Base-by-base conservation (phyloP, 1,284 basidiomycete species). In the Cerioporus squamosus region DNA sequence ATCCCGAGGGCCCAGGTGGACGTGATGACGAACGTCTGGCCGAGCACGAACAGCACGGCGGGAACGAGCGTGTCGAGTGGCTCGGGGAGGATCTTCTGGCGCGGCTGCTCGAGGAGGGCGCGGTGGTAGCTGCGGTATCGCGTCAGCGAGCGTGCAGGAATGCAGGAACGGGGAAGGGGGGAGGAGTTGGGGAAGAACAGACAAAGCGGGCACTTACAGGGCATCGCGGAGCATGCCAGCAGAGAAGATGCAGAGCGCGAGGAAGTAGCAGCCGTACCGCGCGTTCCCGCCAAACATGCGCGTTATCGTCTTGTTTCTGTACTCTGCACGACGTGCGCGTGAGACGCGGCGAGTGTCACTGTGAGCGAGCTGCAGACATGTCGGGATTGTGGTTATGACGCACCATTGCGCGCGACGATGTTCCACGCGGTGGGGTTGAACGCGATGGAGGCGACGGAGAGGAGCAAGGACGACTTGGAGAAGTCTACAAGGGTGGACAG, bases 351-450 rank as follows among this genome's bases (percentile, higher is more conserved):
- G 47, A 3, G 40, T 26, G 40, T 47, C 29, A 43, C 17, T 33
- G 44, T 7, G 10, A 8, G 43, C 36, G 12, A 8, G 22, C 31
- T n/a, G 42, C 33, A 15, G 44, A 31, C 23, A 51, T 46, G 51
- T 26, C 22, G 17, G 43, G 38, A 36, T 46, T 38, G 17, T 45
- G 38, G 33, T 50, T 39, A 42, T 46, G 47, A 78, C 83, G 57
- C 58, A 95, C 95, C 96, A 78, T 97, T 95, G 59, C 89, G 88
- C 24, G 96, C 96, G 36, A 96, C 87, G 61, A 95, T 88, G 76
- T 98, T 98, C 97, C 96, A 98, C 66, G 93, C 96, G 2, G 88
- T 86, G 0, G 96, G 96, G 71, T 98, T 98, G 80, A 97, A 97
- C 15, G 85, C 71, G 50, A 95, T 90, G 57, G 88, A 74, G 1